Conservation (phyloP, 1,284 basidiomycete species). For the Butyriboletus appendiculatus region DNA sequence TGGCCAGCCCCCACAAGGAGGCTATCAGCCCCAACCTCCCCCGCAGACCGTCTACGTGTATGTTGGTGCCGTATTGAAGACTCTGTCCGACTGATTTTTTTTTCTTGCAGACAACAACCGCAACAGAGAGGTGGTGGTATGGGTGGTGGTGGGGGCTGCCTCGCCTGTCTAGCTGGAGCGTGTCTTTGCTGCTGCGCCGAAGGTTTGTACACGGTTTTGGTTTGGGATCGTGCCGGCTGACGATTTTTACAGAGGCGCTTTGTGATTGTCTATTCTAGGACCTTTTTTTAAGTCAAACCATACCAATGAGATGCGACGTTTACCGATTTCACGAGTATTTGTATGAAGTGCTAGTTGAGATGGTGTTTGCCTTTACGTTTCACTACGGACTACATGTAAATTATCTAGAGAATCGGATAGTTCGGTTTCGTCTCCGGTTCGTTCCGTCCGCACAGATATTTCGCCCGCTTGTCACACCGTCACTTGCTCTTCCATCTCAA, state of each 20-base stretch:
- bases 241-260: slow-evolving; percentile 51
- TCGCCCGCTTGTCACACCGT: slow-evolving; percentile 26
- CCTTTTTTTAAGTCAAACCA: slow-evolving; percentile 10
- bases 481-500: slow-evolving; percentile 39
- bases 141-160: slow-evolving; percentile 47
- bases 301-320: slow-evolving; percentile 19
- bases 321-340: slow-evolving; percentile 16
- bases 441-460: slow-evolving; percentile 26
- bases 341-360: slow-evolving; percentile 19
- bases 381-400: slow-evolving; percentile 30
- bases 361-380: slow-evolving; percentile 3
- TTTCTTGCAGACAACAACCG: slow-evolving; percentile 52
- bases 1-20: slow-evolving; percentile 31
- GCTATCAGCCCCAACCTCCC: slow-evolving; percentile 65
- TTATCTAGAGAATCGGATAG: slow-evolving; percentile 32
- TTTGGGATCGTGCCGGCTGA: slow-evolving; percentile 7
- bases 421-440: slow-evolving; percentile 34
- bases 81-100: slow-evolving; percentile 10
- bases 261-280: slow-evolving; percentile 70
- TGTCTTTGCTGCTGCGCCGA: slow-evolving; percentile 79
- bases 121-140: slow-evolving; percentile 44
- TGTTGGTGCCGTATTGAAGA: background rate
- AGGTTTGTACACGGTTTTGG: slow-evolving; percentile 46
- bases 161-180: slow-evolving; percentile 71
- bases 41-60: slow-evolving; percentile 80